Percentiles rank a stretch among this genome's conserved stretches.
Evolutionary conservation across 257 asterid species (phyloP).

Genomic region (Solanum bukasovii): DNA sequence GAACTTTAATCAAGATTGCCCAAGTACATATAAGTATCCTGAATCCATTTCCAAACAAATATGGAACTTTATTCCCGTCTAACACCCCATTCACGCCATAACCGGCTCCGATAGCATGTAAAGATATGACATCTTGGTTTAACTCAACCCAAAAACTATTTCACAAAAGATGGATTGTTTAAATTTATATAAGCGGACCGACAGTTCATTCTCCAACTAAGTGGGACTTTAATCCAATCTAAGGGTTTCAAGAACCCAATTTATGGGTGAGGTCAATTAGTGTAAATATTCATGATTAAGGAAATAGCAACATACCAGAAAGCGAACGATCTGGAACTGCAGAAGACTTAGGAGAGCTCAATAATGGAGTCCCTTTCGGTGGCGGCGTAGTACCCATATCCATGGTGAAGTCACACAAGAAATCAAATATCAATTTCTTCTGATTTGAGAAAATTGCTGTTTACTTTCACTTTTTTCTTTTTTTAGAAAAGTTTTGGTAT

Average conservation of each 20-base stretch:
- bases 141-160: neutral
- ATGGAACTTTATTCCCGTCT: neutral
- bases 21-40: neutral
- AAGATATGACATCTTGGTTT: neutral
- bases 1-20: neutral
- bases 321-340: slow-evolving; percentile 4
- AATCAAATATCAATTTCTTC: neutral
- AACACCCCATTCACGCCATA: neutral
- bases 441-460: neutral
- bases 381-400: neutral
- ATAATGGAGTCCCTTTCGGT: slow-evolving; percentile 1
- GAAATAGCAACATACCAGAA: slow-evolving; percentile 29
- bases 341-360: slow-evolving; percentile 13
- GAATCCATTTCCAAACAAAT: no score
- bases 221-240: neutral
- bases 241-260: neutral
- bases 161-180: neutral
- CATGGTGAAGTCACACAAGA: neutral
- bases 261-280: neutral
- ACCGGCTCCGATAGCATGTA: neutral
- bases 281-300: neutral
- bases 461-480: neutral
- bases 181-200: no score
- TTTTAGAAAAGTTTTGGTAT: neutral
- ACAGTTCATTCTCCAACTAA: neutral